Evolutionary conservation across 345 rosid genomes (phyloP), one percentile per base, ranked within the genome.

Genomic region (Syzygium grande): DNA sequence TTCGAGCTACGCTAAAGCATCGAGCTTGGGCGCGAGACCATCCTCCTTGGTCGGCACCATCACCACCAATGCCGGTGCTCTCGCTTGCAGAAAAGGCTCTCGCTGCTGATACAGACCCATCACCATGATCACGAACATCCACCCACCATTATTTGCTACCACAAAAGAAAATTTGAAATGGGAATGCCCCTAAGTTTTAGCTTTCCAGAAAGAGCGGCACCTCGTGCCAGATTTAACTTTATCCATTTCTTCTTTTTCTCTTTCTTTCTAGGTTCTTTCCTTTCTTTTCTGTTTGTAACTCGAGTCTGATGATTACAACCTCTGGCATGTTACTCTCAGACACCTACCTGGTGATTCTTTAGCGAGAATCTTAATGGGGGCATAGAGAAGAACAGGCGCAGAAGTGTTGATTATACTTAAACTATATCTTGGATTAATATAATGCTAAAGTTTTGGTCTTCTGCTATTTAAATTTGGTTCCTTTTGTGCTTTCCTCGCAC

Each of bases 1-100:
- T 0, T 95, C 97, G 9, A 94, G 96, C 92, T 96, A 96, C 56
- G 94, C 97, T 14, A 94, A 73, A 89, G 97, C 97, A 49, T 96
- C 98, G 30, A 95, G 97, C 88, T 88, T 96, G 88, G 93, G 96
- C 2, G 98, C 98, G 11, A 92, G 94, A 88, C 96, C 98, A 19
- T 96, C 98, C 17, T 93, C 97, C 41, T 91, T 87, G 84, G 96
- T 96, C 17, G 94, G 95, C 86, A 59, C 94, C 0, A 90, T 96
- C 43, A 96, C 98, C 14, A 52, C 87, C 52, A 89, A 88, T 9
- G 91, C 98, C 2, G 98, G 98, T 58, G 53, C 95, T 34, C 98
- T 95, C 86, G 78, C 43, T 89, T 96, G 98, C 94, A 92, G 83
- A 89, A 93, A 88, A 87, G 94, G 97, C 27, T 90, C 96, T 8